Evolutionary conservation across 2,329 filamentous ascomycete genomes (phyloP).

Genomic region (Cercospora sp.): DNA sequence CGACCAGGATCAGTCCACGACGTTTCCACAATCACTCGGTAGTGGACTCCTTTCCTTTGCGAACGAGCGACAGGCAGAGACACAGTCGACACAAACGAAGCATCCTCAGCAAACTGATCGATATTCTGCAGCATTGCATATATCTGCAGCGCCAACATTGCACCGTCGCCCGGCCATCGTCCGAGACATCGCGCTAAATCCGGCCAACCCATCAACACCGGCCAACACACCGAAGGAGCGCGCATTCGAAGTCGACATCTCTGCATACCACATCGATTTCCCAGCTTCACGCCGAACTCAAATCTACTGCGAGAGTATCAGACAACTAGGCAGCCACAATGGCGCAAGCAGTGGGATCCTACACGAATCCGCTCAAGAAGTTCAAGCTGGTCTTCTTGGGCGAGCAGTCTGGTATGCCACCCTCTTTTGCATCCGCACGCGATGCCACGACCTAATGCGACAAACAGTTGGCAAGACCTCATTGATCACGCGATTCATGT

Average conservation of each 20-base stretch:
- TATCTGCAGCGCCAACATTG: neutral
- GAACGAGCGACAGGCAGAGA: neutral
- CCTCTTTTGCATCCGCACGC: neutral
- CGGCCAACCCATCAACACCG: constrained; percentile 7
- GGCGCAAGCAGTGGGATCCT: constrained; percentile 80
- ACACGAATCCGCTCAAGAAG: constrained; percentile 99
- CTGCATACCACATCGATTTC: constrained; percentile 1
- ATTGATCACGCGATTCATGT: constrained; percentile 99
- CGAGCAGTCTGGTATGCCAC: constrained; percentile 87
- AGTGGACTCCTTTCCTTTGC: constrained; percentile 5
- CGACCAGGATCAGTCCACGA: neutral
- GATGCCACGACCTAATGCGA: constrained; percentile 10
- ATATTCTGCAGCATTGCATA: neutral
- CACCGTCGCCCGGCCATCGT: neutral
- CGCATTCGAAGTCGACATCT: neutral
- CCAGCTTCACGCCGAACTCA: neutral
- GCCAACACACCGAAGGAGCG: constrained; percentile 1
- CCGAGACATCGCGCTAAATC: constrained; percentile 13
- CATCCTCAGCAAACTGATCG: neutral
- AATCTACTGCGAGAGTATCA: neutral
- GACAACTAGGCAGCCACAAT: constrained; percentile 54
- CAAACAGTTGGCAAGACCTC: constrained; percentile 91
- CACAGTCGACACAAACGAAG: constrained; percentile 1
- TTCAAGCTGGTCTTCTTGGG: constrained; percentile 99
- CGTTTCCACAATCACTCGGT: neutral